Percentiles rank a stretch among this genome's conserved stretches.
Conservation (phyloP, 805 yeast species). For the Sporopachydermia quercuum region DNA sequence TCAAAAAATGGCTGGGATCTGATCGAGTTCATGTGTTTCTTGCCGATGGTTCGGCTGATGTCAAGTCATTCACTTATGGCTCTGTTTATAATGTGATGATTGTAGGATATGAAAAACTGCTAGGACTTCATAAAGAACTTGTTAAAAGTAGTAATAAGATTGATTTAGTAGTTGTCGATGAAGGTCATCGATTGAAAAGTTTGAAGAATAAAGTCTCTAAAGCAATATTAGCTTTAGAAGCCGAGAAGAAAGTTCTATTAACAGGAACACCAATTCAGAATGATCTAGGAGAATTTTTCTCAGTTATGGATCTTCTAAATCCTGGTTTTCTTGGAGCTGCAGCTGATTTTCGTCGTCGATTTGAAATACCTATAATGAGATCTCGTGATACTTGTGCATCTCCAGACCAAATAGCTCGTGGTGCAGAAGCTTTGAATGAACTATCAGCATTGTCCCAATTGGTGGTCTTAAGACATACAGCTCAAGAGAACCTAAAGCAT, state of each 20-base stretch:
- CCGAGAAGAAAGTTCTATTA: constrained; percentile 44
- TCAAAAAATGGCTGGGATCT: constrained; percentile 72
- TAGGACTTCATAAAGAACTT: constrained; percentile 37
- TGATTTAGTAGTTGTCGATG: constrained; percentile 82
- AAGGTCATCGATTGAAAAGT: constrained; percentile 83
- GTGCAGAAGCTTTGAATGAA: constrained; percentile 48
- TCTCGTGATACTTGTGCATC: constrained; percentile 55
- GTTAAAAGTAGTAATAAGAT: constrained; percentile 23
- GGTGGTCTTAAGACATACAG: constrained; percentile 64
- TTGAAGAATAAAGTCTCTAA: constrained; percentile 56
- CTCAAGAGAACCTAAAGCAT: constrained; percentile 37
- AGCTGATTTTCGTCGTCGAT: constrained; percentile 41
- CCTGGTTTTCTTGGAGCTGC: constrained; percentile 67
- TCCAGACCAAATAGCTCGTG: constrained; percentile 32
- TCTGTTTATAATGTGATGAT: constrained; percentile 71
- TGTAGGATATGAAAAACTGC: constrained; percentile 76
- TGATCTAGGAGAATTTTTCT: constrained; percentile 68
- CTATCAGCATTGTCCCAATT: constrained; percentile 46
- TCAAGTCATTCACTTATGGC: constrained; percentile 46
- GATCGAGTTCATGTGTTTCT: constrained; percentile 54
- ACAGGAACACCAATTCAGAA: constrained; percentile 94
- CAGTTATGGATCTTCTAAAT: constrained; percentile 67
- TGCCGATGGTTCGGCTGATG: constrained; percentile 36
- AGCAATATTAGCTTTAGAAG: constrained; percentile 39
- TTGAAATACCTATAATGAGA: constrained; percentile 51